phyloP scores from a whole-genome alignment of 352 stramenopile species.

The Phytophthora ohioensis region DNA sequence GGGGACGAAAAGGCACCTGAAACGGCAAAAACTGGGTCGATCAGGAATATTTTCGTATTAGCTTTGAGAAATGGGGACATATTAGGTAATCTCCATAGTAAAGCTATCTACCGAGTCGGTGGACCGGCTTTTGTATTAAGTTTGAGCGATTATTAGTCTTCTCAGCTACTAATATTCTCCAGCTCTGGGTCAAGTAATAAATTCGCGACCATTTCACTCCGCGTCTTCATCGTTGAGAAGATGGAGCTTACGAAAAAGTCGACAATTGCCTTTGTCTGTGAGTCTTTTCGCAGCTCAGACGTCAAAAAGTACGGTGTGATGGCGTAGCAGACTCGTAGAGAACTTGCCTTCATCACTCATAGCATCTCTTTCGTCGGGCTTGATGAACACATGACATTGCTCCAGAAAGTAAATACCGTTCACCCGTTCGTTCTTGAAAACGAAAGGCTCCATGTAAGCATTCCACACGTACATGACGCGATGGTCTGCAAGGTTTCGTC shows the following conservation, averaged over 20 bases:
- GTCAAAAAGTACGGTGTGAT: slow-evolving; percentile 51
- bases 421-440: slow-evolving; percentile 51
- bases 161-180: not conserved
- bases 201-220: slow-evolving; percentile 52
- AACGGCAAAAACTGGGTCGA: no score
- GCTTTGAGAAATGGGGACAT: no score
- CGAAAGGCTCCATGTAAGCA: slow-evolving; percentile 53
- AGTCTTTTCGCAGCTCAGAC: slow-evolving; percentile 24
- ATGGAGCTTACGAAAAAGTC: slow-evolving; percentile 48
- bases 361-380: slow-evolving; percentile 20
- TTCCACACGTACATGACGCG: slow-evolving; percentile 64
- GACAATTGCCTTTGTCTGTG: slow-evolving; percentile 36
- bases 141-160: not conserved
- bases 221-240: slow-evolving; percentile 39
- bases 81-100: no score
- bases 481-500: slow-evolving; percentile 53
- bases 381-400: slow-evolving; percentile 61
- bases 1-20: no score
- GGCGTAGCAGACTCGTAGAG: slow-evolving; percentile 49
- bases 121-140: no score
- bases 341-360: slow-evolving; percentile 7
- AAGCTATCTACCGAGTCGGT: no score
- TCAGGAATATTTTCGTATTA: no score
- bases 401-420: slow-evolving; percentile 54
- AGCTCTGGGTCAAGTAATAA: slow-evolving; percentile 38